A percentile compares a stretch with the other conserved stretches of the same genome.
Evolutionary conservation across 805 yeast species (phyloP).

Genomic region (Ogataea dorogensis): DNA sequence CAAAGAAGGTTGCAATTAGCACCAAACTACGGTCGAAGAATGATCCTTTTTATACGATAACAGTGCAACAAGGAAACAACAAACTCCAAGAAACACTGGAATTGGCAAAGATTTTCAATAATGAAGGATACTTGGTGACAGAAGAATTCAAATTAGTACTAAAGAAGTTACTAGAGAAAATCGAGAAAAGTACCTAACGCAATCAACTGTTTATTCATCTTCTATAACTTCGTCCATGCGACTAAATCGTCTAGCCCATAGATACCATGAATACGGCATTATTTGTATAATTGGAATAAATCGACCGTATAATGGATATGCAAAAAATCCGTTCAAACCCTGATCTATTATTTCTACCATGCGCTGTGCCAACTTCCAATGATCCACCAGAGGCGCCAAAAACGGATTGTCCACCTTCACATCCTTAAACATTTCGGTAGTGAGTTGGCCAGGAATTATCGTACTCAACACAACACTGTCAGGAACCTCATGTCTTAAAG

Average conservation of each 20-base stretch:
- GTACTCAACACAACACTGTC: conserved; percentile 35
- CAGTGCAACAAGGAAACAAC: conserved; percentile 30
- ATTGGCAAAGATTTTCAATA: conserved; percentile 45
- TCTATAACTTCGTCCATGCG: conserved; percentile 31
- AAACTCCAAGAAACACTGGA: conserved; percentile 28
- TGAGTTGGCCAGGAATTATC: conserved; percentile 52
- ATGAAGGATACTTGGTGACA: conserved; percentile 43
- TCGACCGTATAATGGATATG: conserved; percentile 48
- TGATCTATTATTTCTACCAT: conserved; percentile 34
- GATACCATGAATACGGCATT: conserved; percentile 42
- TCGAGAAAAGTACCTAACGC: conserved; percentile 20
- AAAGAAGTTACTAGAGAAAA: conserved; percentile 12
- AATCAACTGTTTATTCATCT: background rate
- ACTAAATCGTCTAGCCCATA: conserved; percentile 27
- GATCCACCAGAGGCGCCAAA: conserved; percentile 48
- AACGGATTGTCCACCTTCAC: conserved; percentile 40
- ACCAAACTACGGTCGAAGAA: conserved; percentile 37
- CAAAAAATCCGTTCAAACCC: conserved; percentile 43
- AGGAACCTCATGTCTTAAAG: conserved; percentile 41
- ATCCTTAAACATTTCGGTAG: conserved; percentile 48
- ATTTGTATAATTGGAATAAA: conserved; percentile 42
- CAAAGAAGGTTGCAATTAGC: conserved; percentile 38
- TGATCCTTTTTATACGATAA: conserved; percentile 45
- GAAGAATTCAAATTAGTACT: conserved; percentile 34
- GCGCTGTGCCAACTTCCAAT: conserved; percentile 35